A percentile compares a stretch with the other conserved stretches of the same genome.
These are phyloP conservation scores for Chalciporus sp. DNA, from an alignment of 1,284 basidiomycete species.

Conservation along the genomic window DNA sequence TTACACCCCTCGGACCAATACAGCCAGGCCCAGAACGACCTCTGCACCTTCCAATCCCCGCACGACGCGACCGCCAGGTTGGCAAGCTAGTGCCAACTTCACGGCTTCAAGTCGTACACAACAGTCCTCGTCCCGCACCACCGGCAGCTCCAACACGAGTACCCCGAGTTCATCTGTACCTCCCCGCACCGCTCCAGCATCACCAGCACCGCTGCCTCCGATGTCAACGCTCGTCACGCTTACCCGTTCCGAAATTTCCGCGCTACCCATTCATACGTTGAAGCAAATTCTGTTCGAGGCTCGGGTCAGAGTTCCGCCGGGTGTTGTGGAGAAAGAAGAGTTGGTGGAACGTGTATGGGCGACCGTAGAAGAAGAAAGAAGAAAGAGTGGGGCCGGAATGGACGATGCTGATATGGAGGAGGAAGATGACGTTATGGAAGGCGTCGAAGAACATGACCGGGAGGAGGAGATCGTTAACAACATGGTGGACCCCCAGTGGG, in stretches of 20 bases:
- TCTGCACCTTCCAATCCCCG: conserved; percentile 24
- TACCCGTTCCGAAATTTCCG: conserved; percentile 53
- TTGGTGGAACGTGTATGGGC: conserved; percentile 68
- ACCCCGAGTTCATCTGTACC: conserved; percentile 30
- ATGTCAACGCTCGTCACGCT: conserved; percentile 69
- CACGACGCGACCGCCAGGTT: conserved; percentile 11
- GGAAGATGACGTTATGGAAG: conserved; percentile 13
- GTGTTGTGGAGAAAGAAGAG: conserved; percentile 71
- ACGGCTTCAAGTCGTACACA: conserved; percentile 25
- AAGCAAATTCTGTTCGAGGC: conserved; percentile 79
- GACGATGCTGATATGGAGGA: conserved; percentile 41
- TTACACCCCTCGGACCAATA: conserved; percentile 17
- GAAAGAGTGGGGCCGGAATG: conserved; percentile 44
- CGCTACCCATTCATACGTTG: conserved; percentile 65
- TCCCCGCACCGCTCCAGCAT: conserved; percentile 27
- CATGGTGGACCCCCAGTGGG: conserved; percentile 19
- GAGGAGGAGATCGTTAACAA: conserved; percentile 22
- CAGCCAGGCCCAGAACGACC: conserved; percentile 23
- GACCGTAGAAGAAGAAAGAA: conserved; percentile 67
- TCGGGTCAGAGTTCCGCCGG: conserved; percentile 55
- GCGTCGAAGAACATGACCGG: conserved; percentile 10
- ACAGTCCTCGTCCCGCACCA: conserved; percentile 23
- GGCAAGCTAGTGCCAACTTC: conserved; percentile 20
- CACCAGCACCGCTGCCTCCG: conserved; percentile 51
- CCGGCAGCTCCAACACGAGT: conserved; percentile 13